These are phyloP conservation scores for Auricularia auricula-judae DNA, from an alignment of 768 basidiomycete species.

Conservation along the genomic window DNA sequence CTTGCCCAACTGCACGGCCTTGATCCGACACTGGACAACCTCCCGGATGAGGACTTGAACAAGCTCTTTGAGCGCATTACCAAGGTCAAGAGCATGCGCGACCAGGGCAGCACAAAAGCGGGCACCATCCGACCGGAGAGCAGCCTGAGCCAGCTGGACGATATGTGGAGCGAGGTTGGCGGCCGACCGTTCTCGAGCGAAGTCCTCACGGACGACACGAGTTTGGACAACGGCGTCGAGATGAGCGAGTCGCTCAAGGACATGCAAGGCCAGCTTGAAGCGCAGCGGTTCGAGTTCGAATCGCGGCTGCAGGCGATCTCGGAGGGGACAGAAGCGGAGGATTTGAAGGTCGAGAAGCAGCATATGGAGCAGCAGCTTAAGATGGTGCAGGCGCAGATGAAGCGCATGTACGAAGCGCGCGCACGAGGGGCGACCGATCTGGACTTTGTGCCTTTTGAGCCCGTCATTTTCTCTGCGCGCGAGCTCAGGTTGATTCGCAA, in stretches of 20 bases:
- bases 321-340: constrained; percentile 58
- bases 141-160: constrained; percentile 76
- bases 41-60: constrained; percentile 91
- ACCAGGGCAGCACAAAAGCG: constrained; percentile 40
- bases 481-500: constrained; percentile 76
- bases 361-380: constrained; percentile 86
- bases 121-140: constrained; percentile 76
- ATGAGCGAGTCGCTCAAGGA: constrained; percentile 53
- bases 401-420: constrained; percentile 62
- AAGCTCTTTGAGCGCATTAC: constrained; percentile 91
- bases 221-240: constrained; percentile 61
- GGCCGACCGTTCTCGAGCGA: constrained; percentile 74
- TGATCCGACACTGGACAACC: constrained; percentile 81
- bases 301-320: constrained; percentile 46
- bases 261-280: constrained; percentile 59
- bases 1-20: constrained; percentile 67
- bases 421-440: constrained; percentile 66
- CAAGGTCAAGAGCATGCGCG: constrained; percentile 79
- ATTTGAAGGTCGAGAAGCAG: constrained; percentile 80
- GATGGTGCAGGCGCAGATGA: constrained; percentile 74
- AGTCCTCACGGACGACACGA: constrained; percentile 79
- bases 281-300: constrained; percentile 38
- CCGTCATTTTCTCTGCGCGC: constrained; percentile 69
- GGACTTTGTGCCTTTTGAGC: constrained; percentile 57
- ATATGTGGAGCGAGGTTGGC: constrained; percentile 69